Evolutionary conservation across 2,329 filamentous ascomycete genomes (phyloP).

Genomic region (Ustulina deusta): DNA sequence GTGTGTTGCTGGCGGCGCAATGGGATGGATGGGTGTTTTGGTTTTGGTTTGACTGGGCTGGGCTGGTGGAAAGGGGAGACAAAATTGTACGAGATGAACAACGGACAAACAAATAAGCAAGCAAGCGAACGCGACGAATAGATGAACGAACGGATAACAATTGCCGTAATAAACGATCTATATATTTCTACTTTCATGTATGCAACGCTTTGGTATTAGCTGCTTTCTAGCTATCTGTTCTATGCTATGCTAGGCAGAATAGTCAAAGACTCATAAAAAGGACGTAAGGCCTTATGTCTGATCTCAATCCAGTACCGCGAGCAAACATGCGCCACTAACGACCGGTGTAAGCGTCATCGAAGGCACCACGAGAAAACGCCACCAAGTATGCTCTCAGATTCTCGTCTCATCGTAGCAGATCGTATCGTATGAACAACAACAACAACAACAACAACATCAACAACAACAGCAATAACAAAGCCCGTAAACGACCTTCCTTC

Average conservation of each 20-base stretch:
- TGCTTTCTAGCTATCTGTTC: not conserved
- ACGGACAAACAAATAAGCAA: not conserved
- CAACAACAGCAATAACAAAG: too few species aligned
- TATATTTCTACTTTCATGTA: not conserved
- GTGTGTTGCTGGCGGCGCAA: not conserved
- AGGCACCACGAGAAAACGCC: not conserved
- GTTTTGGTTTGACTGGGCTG: not conserved
- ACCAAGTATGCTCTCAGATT: not conserved
- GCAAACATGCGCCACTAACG: not conserved
- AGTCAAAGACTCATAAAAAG: not conserved
- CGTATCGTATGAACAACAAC: conserved; percentile 2
- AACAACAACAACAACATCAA: too few species aligned
- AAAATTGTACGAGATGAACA: not conserved
- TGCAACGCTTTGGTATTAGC: not conserved
- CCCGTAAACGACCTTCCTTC: not conserved
- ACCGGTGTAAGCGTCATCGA: not conserved
- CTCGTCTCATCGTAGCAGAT: not conserved
- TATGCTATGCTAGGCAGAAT: not conserved
- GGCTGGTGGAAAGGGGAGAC: not conserved
- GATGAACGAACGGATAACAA: too few species aligned
- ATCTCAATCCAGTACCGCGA: not conserved
- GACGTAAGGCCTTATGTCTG: not conserved
- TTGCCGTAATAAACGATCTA: too few species aligned
- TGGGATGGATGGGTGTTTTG: not conserved
- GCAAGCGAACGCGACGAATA: too few species aligned